phyloP scores from a whole-genome alignment of 805 yeast species.

The Zygotorulaspora sp. region DNA sequence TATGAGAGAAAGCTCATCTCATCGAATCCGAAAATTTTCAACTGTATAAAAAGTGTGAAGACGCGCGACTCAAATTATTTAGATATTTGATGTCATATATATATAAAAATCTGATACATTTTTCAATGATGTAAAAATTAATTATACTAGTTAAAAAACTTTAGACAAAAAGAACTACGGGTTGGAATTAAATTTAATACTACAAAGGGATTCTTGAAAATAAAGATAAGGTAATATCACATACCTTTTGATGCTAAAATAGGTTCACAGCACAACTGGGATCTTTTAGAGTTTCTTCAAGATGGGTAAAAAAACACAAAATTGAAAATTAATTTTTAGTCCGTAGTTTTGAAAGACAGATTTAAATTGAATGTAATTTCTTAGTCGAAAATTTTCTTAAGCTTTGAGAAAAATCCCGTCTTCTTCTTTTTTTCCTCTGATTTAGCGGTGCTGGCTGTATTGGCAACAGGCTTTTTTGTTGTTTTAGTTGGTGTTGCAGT shows the following conservation, averaged over 20 bases:
- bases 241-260: too few relatives aligned
- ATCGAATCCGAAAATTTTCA: constrained; percentile 19
- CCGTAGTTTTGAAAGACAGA: too few relatives aligned
- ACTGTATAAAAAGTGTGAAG: not conserved
- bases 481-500: constrained; percentile 2
- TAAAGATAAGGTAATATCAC: too few relatives aligned
- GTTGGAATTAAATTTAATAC: not conserved
- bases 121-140: constrained; percentile 4
- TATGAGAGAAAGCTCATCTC: constrained; percentile 16
- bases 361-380: too few relatives aligned
- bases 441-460: constrained; percentile 7
- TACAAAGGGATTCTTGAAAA: too few relatives aligned
- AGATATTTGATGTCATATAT: too few relatives aligned
- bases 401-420: constrained; percentile 15
- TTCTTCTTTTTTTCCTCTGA: constrained; percentile 16
- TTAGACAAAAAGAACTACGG: constrained; percentile 1
- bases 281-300: too few relatives aligned
- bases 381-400: constrained; percentile 15
- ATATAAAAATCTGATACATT: too few relatives aligned
- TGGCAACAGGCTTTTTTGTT: constrained; percentile 6
- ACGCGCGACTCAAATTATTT: constrained; percentile 2
- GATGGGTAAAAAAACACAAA: too few relatives aligned
- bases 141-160: constrained; percentile 3
- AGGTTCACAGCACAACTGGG: too few relatives aligned
- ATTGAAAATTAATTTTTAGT: too few relatives aligned